These are phyloP conservation scores for Tulasnella sp. DNA, from an alignment of 768 basidiomycete genomes.

Conservation along the genomic window DNA sequence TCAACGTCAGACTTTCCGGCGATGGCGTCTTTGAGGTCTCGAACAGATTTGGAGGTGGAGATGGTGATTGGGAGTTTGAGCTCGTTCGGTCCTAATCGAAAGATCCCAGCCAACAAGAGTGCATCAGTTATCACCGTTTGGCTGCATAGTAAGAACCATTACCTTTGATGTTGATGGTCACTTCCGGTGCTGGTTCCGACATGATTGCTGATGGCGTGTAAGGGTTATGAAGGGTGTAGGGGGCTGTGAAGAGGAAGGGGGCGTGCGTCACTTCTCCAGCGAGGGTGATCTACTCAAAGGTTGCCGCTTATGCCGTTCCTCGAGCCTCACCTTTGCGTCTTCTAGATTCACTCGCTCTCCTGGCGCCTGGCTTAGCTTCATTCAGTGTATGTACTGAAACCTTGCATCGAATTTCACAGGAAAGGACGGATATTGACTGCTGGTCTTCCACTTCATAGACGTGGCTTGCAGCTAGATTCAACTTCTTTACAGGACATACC, in stretches of 20 bases:
- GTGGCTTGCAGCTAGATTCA: no score
- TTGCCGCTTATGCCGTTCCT: background rate
- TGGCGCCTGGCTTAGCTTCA: no score
- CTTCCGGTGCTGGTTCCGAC: constrained; percentile 7
- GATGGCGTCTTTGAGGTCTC: constrained; percentile 84
- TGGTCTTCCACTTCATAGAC: no score
- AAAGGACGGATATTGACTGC: no score
- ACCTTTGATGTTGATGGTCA: constrained; percentile 26
- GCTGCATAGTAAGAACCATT: background rate
- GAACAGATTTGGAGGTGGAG: constrained; percentile 68
- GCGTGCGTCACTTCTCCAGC: background rate
- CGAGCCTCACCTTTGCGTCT: background rate
- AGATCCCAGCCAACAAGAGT: no score
- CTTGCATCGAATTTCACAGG: no score
- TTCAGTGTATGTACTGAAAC: no score
- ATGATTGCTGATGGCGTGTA: background rate
- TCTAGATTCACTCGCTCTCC: no score
- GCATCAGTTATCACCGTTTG: no score
- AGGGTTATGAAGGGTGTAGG: no score
- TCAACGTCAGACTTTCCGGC: constrained; percentile 75
- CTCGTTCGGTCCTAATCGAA: constrained; percentile 54
- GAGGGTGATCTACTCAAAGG: background rate
- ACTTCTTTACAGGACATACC: no score
- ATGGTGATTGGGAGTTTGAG: constrained; percentile 86
- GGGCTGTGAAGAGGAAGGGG: background rate